phyloP scores from a whole-genome alignment of 2,329 filamentous ascomycete genomes.

The Calonectria henricotiae region DNA sequence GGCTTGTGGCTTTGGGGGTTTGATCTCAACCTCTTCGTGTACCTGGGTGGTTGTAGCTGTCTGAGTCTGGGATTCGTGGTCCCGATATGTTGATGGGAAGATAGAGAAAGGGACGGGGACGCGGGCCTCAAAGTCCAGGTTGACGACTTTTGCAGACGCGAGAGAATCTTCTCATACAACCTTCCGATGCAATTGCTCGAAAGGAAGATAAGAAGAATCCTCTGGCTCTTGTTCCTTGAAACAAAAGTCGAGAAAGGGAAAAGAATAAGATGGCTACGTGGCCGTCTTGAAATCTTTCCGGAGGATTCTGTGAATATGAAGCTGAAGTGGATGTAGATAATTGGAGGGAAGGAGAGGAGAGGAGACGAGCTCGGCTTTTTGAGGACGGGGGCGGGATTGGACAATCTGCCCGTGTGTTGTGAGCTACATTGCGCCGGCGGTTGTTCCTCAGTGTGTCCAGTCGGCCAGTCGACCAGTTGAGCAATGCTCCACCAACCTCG shows the following conservation, averaged over 20 bases:
- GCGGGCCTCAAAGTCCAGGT: slow-evolving; percentile 99
- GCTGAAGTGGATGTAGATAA: slow-evolving; percentile 59
- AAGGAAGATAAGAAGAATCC: slow-evolving; percentile 80
- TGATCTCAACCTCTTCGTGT: slow-evolving; percentile 92
- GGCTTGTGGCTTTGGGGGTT: slow-evolving; percentile 83
- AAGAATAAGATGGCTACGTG: slow-evolving; percentile 55
- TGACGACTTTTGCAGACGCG: slow-evolving; percentile 85
- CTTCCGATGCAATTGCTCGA: slow-evolving; percentile 73
- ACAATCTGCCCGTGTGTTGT: slow-evolving; percentile 41
- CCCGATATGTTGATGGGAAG: slow-evolving; percentile 98
- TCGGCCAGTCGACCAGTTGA: slow-evolving; percentile 33
- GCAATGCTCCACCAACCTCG: slow-evolving; percentile 31
- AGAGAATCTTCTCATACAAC: slow-evolving; percentile 78
- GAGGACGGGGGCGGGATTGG: slow-evolving; percentile 58
- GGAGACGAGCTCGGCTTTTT: slow-evolving; percentile 59
- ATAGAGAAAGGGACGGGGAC: slow-evolving; percentile 99
- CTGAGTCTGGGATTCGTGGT: slow-evolving; percentile 68
- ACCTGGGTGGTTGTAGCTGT: slow-evolving; percentile 63
- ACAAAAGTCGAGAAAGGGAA: slow-evolving; percentile 66
- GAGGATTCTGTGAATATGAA: slow-evolving; percentile 50
- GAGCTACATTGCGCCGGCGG: slow-evolving; percentile 18
- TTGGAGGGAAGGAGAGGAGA: slow-evolving; percentile 57
- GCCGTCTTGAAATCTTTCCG: slow-evolving; percentile 59
- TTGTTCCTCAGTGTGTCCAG: slow-evolving; percentile 26
- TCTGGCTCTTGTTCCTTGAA: slow-evolving; percentile 76